Evolutionary conservation across 306 rosid species (phyloP).

Genomic region (Ochetophila trinervis): DNA sequence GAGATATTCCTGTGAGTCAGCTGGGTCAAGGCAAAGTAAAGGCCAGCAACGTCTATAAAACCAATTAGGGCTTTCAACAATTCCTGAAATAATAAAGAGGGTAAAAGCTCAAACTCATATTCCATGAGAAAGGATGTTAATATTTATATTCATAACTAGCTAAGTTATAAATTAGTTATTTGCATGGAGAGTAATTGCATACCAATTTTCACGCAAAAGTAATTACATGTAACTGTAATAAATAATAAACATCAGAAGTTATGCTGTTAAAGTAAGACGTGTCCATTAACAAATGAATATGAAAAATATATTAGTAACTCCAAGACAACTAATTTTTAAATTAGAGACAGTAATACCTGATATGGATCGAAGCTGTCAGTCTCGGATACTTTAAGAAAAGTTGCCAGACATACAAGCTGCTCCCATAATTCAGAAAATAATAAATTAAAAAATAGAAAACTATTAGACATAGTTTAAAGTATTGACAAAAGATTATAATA

Average conservation of each 20-base stretch:
- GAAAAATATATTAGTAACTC: background rate
- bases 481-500: conserved; percentile 2
- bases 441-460: background rate
- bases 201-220: background rate
- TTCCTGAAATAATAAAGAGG: conserved; percentile 52
- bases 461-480: conserved; percentile 10
- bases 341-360: conserved; percentile 54
- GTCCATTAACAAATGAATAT: background rate
- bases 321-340: background rate
- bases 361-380: conserved; percentile 93
- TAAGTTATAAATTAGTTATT: no score
- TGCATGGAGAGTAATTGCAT: no score
- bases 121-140: background rate
- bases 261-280: background rate
- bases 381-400: conserved; percentile 94
- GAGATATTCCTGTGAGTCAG: conserved; percentile 96
- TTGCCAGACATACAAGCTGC: conserved; percentile 97
- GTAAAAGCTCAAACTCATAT: conserved; percentile 8
- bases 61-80: conserved; percentile 93
- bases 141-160: background rate
- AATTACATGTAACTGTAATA: background rate
- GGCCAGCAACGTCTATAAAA: conserved; percentile 94
- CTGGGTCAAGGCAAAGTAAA: conserved; percentile 97
- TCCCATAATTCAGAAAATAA: conserved; percentile 5
- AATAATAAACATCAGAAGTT: conserved; percentile 2